These are phyloP conservation scores for Plenodomus lindquistii DNA, from an alignment of 2,329 filamentous ascomycete genomes.

Conservation along the genomic window DNA sequence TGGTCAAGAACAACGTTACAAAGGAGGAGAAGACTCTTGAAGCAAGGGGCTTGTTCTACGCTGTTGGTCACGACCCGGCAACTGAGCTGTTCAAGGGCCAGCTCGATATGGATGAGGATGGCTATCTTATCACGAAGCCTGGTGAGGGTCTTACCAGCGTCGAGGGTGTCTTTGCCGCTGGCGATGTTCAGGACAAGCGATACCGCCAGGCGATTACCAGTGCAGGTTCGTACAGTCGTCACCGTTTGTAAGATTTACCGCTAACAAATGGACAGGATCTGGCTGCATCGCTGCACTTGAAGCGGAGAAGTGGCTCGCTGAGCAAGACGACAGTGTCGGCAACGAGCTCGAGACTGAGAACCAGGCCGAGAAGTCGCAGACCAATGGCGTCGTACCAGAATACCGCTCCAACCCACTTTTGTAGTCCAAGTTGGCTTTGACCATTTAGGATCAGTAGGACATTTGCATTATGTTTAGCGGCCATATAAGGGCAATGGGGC, in stretches of 20 bases:
- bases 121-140: slow-evolving; percentile 86
- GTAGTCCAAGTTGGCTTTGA: slow-evolving; percentile 32
- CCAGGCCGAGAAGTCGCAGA: slow-evolving; percentile 54
- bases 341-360: slow-evolving; percentile 54
- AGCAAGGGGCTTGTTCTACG: slow-evolving; percentile 94
- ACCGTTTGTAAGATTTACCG: neutral
- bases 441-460: slow-evolving; percentile 11
- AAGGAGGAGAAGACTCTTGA: slow-evolving; percentile 81
- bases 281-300: slow-evolving; percentile 96
- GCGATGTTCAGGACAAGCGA: slow-evolving; percentile 97
- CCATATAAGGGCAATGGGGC: slow-evolving; percentile 3
- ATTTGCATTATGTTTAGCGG: slow-evolving; percentile 15
- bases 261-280: slow-evolving; percentile 48
- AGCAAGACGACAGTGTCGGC: slow-evolving; percentile 64
- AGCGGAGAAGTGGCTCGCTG: slow-evolving; percentile 88
- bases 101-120: slow-evolving; percentile 83
- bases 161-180: slow-evolving; percentile 91
- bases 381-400: slow-evolving; percentile 61
- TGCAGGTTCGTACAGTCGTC: slow-evolving; percentile 59
- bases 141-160: slow-evolving; percentile 87
- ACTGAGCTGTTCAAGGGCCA: slow-evolving; percentile 89
- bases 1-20: slow-evolving; percentile 76
- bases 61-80: slow-evolving; percentile 94
- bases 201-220: slow-evolving; percentile 98
- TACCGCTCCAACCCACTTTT: slow-evolving; percentile 68